Base-by-base conservation (phyloP, 106 monocot genomes). In the Iris macrosiphon region DNA sequence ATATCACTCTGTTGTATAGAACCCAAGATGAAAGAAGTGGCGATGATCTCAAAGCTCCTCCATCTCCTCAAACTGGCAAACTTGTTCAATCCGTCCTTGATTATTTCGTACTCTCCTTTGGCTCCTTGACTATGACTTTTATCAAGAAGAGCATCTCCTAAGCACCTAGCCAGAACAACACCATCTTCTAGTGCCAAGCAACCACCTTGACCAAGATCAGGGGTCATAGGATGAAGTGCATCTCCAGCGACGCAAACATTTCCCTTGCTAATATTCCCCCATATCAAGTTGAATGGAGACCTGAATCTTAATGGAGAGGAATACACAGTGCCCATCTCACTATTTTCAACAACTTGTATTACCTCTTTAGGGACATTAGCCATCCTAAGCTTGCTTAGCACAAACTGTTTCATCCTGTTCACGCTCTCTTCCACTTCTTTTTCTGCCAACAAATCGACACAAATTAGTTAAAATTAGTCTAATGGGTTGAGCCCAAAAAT, bases 141-240 rank as follows among this genome's bases (percentile, higher is more conserved):
- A 8, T 5, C 18, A 35, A 11, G 11, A 14, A 87, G 14, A 0
- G 60, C 82, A 2, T 79, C 53, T 6, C 67, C 66, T 37, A 93
- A 38, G 61, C 83, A 83, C 47, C 79, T 49, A 40, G 82, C 82
- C 2, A 92, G 73, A 5, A 77, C 71, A 14, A 92, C 66, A 7
- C 64, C 75, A 46, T 92, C 92, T 43, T 92, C 92, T 20, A 92
- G 52, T 7, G 92, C 78, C 0, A 74, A 57, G 76, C 92, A 87
- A 20, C 76, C 92, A 2, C 92, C 92, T 27, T 92, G 86, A 0
- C 79, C 86, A 1, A 92, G 14, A 16, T 92, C 91, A 1, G 85
- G 86, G 4, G 91, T 92, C 91, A 85, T 92, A 4, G 85, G 79
- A 49, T 92, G 92, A 42, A 92, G 63, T 1, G 92, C 92, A 35